phyloP scores from a whole-genome alignment of 2,329 filamentous ascomycete species.

The Beauveria bassiana region DNA sequence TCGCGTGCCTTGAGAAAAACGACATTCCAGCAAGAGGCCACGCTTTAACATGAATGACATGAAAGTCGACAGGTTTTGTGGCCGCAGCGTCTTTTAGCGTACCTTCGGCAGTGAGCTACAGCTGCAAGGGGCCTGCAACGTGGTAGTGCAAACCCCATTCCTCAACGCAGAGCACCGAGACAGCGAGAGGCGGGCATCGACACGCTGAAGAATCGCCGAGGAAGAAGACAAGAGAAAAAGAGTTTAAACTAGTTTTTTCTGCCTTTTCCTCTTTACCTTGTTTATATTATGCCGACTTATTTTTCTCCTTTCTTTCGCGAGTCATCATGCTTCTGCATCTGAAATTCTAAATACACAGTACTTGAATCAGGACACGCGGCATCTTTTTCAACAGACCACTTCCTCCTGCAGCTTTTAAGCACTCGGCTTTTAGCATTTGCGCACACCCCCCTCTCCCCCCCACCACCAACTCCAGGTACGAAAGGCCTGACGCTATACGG shows the following conservation, averaged over 20 bases:
- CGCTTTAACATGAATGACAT: no score
- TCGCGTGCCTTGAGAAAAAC: background rate
- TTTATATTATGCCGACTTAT: background rate
- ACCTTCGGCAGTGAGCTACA: background rate
- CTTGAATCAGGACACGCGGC: no score
- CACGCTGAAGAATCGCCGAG: background rate
- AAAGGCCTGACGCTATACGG: background rate
- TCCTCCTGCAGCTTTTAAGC: no score
- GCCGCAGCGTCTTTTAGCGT: background rate
- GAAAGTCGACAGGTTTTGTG: no score
- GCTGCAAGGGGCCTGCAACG: background rate
- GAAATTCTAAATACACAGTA: no score
- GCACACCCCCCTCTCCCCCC: no score
- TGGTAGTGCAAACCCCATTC: background rate
- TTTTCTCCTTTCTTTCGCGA: background rate
- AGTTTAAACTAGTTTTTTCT: background rate
- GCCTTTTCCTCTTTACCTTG: background rate
- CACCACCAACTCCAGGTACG: background rate
- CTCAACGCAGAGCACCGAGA: background rate
- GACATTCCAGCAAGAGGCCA: background rate
- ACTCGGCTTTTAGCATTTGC: no score
- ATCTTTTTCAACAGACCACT: no score
- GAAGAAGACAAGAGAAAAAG: background rate
- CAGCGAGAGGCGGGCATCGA: background rate
- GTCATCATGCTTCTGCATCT: no score